Base-by-base conservation (phyloP, 176 grass and related monocot species). In the Lolium rigidum region DNA sequence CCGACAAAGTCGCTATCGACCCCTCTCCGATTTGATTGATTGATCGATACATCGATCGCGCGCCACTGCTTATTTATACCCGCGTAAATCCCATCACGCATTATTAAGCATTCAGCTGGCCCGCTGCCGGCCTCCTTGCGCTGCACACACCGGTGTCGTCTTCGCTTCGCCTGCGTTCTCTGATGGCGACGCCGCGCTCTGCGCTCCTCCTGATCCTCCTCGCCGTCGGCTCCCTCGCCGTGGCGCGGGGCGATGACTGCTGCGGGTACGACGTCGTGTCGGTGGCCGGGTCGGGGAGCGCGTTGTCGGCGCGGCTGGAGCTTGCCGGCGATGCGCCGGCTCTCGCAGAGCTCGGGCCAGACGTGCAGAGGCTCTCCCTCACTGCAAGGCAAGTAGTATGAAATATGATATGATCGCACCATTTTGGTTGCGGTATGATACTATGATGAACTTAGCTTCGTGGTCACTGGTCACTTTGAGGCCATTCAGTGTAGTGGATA, bases 331-430 rank as follows among this genome's bases (percentile, higher is more conserved):
- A n/a, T 16, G 1, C 37, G 16, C 1, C 44, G 14, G 55, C 54
- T 38, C 78, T 93, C 38, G 38, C 38, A 49, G 92, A 88, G 9
- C 51, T 81, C 3, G 95, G 91, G 39, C 38, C 38, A 39, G 3
- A 39, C 38, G 83, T 93, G 10, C 58, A 63, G 57, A 79, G 31
- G 20, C 93, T 98, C 58, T 46, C 37, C 74, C 70, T 98, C 8
- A 86, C 88, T 24, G 92, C 89, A 13, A 94, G 89, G 95, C 82
- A 84, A n/a, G n/a, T n/a, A 91, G 74, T 49, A 4, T 65, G n/a
- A 14, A 4, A 0, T 17, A 39, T 39, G 38, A 39, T 39, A 17
- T 52, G 47, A 28, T 31, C 31, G 2, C 12, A 25, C 22, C 9
- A 7, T n/a, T n/a, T 15, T 11, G 20, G 10, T 3, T 1, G 64